phyloP scores from a whole-genome alignment of 176 grass and related monocot species.

The Alopecurus myosuroides region DNA sequence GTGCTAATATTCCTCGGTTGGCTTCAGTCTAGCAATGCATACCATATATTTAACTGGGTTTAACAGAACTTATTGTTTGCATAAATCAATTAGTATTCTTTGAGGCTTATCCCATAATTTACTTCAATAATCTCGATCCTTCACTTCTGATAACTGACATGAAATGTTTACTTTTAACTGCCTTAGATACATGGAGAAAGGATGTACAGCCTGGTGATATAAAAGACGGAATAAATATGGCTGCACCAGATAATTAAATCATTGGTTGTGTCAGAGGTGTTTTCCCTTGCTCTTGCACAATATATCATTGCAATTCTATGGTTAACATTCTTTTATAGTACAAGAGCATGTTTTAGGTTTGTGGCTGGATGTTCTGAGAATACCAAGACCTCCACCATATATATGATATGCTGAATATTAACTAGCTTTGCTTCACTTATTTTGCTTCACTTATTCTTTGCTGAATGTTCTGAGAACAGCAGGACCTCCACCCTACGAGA shows the following conservation, averaged over 20 bases:
- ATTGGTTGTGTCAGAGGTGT: conserved; percentile 72
- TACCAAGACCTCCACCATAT: no score
- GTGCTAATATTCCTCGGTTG: background rate
- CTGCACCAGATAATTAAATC: conserved; percentile 46
- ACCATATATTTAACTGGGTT: background rate
- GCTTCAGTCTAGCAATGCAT: background rate
- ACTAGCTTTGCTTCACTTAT: no score
- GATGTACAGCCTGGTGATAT: conserved; percentile 63
- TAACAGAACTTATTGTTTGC: background rate
- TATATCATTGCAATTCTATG: background rate
- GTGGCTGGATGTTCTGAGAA: no score
- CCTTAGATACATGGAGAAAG: conserved; percentile 91
- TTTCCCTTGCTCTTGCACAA: background rate
- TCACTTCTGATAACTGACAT: background rate
- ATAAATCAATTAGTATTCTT: no score
- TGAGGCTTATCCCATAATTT: background rate
- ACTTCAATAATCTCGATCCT: background rate
- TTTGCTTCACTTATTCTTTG: no score
- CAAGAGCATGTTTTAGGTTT: background rate
- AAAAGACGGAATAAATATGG: conserved; percentile 51
- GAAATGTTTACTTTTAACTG: conserved; percentile 8
- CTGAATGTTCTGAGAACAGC: background rate
- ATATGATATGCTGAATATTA: no score
- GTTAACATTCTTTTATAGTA: background rate
- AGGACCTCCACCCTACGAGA: background rate